Conservation (phyloP, 352 stramenopile species). For the Saprolegnia parasitica region DNA sequence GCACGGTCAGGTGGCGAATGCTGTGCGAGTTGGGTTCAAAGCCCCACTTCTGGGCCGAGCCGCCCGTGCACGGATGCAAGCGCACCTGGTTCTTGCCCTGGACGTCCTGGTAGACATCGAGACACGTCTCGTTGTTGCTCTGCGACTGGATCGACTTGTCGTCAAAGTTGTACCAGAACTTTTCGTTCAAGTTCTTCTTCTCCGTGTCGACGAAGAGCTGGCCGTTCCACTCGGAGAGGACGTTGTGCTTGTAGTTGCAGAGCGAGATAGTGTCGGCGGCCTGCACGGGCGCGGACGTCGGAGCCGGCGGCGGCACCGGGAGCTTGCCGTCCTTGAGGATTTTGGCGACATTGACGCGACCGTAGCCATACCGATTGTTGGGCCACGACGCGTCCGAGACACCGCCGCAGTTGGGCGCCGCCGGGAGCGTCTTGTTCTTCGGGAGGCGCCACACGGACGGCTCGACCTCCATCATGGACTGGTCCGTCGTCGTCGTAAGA, state of each 20-base stretch:
- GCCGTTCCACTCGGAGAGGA: slow-evolving; percentile 5
- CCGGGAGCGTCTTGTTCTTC: slow-evolving; percentile 33
- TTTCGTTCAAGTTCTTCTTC: slow-evolving; percentile 15
- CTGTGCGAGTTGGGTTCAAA: slow-evolving; percentile 3
- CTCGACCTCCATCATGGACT: background rate
- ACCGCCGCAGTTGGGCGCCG: slow-evolving; percentile 37
- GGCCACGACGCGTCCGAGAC: slow-evolving; percentile 40
- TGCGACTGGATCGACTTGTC: slow-evolving; percentile 8
- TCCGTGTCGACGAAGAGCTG: slow-evolving; percentile 14
- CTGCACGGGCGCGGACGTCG: background rate
- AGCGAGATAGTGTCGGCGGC: background rate
- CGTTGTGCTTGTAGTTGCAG: slow-evolving; percentile 4
- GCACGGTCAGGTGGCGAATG: background rate
- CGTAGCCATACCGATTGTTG: slow-evolving; percentile 41
- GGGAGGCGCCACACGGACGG: background rate
- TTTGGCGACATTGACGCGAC: slow-evolving; percentile 33
- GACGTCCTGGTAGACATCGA: background rate
- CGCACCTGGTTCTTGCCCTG: background rate
- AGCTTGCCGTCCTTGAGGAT: slow-evolving; percentile 29
- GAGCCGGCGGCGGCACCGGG: background rate
- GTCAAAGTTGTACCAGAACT: background rate
- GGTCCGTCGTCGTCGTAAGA: slow-evolving; percentile 24
- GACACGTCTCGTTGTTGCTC: background rate
- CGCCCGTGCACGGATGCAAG: slow-evolving; percentile 7
- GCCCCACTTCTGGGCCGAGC: background rate